Conservation (phyloP, 768 basidiomycete species). For the Guyanaporus albipodus region DNA sequence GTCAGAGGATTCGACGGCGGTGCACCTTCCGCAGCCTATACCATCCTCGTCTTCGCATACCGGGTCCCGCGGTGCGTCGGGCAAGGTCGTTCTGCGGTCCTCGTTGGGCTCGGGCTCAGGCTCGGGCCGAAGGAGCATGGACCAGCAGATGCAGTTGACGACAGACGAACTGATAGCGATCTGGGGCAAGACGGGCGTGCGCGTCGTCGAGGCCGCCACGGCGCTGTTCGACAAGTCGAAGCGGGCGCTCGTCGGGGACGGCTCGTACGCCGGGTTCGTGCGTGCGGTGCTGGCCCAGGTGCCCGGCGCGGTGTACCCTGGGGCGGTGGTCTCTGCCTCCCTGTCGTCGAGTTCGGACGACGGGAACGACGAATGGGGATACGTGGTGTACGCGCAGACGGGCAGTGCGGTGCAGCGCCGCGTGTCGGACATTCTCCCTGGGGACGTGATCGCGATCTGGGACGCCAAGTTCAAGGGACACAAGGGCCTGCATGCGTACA, state of each 20-base stretch:
- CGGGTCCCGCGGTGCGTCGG: conserved; percentile 5
- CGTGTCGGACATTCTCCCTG: conserved; percentile 78
- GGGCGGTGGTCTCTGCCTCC: too few species aligned
- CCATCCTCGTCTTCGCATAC: conserved; percentile 6
- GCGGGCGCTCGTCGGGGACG: conserved; percentile 76
- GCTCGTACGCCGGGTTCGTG: conserved; percentile 78
- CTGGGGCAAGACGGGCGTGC: conserved; percentile 72
- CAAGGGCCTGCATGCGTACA: conserved; percentile 76
- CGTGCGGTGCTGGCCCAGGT: conserved; percentile 61
- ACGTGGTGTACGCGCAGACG: conserved; percentile 71
- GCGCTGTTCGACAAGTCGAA: conserved; percentile 71
- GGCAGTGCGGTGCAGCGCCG: conserved; percentile 65
- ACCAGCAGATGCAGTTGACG: conserved; percentile 36
- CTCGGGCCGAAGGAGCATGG: conserved; percentile 16
- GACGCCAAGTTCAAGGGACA: conserved; percentile 78
- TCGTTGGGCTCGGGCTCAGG: conserved; percentile 1
- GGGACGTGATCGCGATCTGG: conserved; percentile 72
- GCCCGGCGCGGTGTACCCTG: conserved; percentile 48
- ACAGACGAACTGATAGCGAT: conserved; percentile 66
- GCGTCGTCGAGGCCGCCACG: conserved; percentile 67
- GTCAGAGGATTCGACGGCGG: conserved; percentile 53
- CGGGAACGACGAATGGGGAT: conserved; percentile 59
- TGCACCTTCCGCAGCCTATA: conserved; percentile 26
- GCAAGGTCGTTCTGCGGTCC: conserved; percentile 4
- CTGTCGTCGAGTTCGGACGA: conserved; percentile 14